Percentiles rank a stretch among this genome's conserved stretches.
Conservation (phyloP, 345 rosid genomes). For the Abelmoschus esculentus region DNA sequence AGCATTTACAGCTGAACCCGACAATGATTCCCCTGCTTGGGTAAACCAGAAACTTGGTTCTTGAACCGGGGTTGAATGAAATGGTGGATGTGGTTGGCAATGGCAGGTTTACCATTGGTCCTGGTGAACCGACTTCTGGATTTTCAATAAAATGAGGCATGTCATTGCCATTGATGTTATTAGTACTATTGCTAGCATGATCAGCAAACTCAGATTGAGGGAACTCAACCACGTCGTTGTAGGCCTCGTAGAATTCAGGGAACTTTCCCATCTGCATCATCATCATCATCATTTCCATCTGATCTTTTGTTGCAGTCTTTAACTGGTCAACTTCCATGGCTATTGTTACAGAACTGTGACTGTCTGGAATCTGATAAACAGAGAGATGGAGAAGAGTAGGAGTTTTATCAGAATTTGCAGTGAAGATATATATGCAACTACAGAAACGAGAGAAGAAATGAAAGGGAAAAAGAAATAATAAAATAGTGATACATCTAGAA, state of each 20-base stretch:
- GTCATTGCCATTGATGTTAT: neutral
- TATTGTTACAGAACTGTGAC: neutral
- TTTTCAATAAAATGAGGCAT: slow-evolving; percentile 19
- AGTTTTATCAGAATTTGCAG: slow-evolving; percentile 40
- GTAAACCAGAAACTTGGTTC: too few relatives aligned
- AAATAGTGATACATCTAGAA: slow-evolving; percentile 30
- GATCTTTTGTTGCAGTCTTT: slow-evolving; percentile 26
- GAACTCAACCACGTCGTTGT: slow-evolving; percentile 17
- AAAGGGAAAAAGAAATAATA: neutral
- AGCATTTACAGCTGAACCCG: too few relatives aligned
- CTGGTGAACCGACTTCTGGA: neutral
- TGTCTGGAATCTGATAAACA: slow-evolving; percentile 14
- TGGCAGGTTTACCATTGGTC: too few relatives aligned
- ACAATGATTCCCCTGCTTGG: too few relatives aligned
- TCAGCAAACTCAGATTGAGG: slow-evolving; percentile 22
- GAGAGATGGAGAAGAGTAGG: slow-evolving; percentile 37
- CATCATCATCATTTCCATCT: slow-evolving; percentile 31
- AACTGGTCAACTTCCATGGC: slow-evolving; percentile 39
- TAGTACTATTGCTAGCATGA: slow-evolving; percentile 2
- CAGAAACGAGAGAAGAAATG: neutral
- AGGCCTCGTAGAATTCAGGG: slow-evolving; percentile 22
- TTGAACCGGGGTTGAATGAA: too few relatives aligned
- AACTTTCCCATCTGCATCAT: slow-evolving; percentile 34
- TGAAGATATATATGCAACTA: neutral
- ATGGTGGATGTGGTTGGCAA: too few relatives aligned